Evolutionary conservation across 495 filamentous ascomycete species (phyloP).

Genomic region (Hyaloscypha bicolor): DNA sequence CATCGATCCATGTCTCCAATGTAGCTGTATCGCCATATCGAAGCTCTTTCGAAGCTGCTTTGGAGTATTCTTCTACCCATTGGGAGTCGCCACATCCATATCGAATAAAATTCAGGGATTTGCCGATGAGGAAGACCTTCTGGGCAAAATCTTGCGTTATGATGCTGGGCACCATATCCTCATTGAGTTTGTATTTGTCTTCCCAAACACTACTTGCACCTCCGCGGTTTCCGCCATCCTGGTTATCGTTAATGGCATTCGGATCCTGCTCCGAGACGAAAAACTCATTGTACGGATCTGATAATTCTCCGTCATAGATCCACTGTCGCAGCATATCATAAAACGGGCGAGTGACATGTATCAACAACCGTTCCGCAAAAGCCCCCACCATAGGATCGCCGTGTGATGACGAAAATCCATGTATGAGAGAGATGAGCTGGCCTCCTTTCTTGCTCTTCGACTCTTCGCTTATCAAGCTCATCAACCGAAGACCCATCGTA

Average conservation of each 20-base stretch:
- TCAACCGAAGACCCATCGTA: slow-evolving; percentile 91
- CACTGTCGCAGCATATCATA: slow-evolving; percentile 95
- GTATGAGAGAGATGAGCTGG: slow-evolving; percentile 91
- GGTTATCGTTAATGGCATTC: slow-evolving; percentile 43
- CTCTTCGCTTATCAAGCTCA: slow-evolving; percentile 93
- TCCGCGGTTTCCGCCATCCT: slow-evolving; percentile 59
- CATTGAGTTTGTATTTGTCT: slow-evolving; percentile 89
- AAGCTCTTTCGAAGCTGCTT: slow-evolving; percentile 87
- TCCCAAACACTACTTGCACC: slow-evolving; percentile 94
- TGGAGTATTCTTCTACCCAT: slow-evolving; percentile 98
- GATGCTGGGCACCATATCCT: slow-evolving; percentile 87
- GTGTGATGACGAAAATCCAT: slow-evolving; percentile 89
- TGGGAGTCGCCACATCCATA: slow-evolving; percentile 90
- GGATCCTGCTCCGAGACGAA: slow-evolving; percentile 82
- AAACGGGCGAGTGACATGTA: slow-evolving; percentile 92
- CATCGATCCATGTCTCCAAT: slow-evolving; percentile 89
- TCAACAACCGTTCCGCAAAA: slow-evolving; percentile 90
- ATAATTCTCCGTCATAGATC: slow-evolving; percentile 98
- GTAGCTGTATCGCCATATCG: slow-evolving; percentile 92
- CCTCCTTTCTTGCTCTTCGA: slow-evolving; percentile 86
- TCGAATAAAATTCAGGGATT: slow-evolving; percentile 97
- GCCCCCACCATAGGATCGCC: slow-evolving; percentile 93
- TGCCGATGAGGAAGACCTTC: slow-evolving; percentile 95
- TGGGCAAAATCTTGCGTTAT: slow-evolving; percentile 90
- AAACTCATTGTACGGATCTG: slow-evolving; percentile 94